phyloP scores from a whole-genome alignment of 257 asterid species.

The Fraxinus pennsylvanica region DNA sequence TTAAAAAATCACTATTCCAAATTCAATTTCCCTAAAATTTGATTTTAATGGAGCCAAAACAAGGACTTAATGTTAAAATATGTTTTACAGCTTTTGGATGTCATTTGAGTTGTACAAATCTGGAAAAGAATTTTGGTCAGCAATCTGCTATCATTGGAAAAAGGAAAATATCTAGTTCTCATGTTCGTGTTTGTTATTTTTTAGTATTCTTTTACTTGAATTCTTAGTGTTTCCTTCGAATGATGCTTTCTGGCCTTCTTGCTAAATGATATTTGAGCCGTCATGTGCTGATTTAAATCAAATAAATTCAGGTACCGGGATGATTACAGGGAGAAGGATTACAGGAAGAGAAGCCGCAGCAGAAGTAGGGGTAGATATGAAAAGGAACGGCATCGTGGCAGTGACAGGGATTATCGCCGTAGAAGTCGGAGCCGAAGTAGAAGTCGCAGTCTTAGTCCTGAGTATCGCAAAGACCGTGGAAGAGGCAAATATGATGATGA shows the following conservation, averaged over 20 bases:
- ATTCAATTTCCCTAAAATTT: no score
- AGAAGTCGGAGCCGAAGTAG: constrained; percentile 47
- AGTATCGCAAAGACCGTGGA: constrained; percentile 65
- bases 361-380: constrained; percentile 68
- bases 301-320: constrained; percentile 40
- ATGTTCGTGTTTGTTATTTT: not conserved
- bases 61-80: not conserved
- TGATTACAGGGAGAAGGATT: constrained; percentile 62
- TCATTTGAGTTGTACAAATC: not conserved
- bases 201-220: not conserved
- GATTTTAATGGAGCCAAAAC: no score
- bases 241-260: not conserved
- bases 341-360: constrained; percentile 73
- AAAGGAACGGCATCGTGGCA: constrained; percentile 64
- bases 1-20: no score
- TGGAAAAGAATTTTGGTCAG: not conserved
- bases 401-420: constrained; percentile 59
- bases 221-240: not conserved
- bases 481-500: constrained; percentile 73
- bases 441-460: constrained; percentile 74
- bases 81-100: not conserved
- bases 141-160: not conserved
- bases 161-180: not conserved
- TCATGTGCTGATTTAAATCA: not conserved
- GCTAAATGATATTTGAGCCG: not conserved